Percentiles rank a stretch among this genome's conserved stretches.
Evolutionary conservation across 139 green algal genomes (phyloP).

Genomic region (Marvania coccoides): DNA sequence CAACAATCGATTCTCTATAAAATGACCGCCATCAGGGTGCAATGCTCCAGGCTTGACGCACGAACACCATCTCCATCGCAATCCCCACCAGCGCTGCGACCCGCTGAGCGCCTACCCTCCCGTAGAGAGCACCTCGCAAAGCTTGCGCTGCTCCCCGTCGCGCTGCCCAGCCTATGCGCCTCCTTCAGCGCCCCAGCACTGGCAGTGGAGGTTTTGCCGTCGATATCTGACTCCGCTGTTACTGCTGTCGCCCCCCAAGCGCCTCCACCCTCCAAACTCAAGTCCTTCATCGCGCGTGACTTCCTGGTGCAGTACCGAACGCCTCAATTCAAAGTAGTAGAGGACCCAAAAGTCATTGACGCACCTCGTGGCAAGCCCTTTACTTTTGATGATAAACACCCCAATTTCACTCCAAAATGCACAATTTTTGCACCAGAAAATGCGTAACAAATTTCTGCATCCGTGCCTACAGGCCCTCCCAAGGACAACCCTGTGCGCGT

Average conservation of each 20-base stretch:
- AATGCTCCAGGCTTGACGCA: neutral
- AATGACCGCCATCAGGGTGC: neutral
- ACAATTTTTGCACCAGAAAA: neutral
- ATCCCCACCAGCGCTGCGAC: neutral
- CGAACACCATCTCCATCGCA: neutral
- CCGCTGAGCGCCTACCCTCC: neutral
- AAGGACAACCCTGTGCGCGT: slow-evolving; percentile 17
- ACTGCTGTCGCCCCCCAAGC: neutral
- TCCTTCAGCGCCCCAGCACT: neutral
- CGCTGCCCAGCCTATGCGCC: neutral
- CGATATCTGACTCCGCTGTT: neutral
- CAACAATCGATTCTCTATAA: too few relatives aligned
- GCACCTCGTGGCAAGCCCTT: neutral
- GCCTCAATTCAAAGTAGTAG: neutral
- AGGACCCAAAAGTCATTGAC: neutral
- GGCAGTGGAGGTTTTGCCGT: neutral
- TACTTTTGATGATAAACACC: neutral
- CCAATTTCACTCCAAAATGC: neutral
- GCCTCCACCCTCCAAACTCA: neutral
- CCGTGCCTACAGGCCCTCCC: neutral
- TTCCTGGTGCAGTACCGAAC: slow-evolving; percentile 8
- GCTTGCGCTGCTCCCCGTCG: neutral
- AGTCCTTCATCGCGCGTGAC: slow-evolving; percentile 4
- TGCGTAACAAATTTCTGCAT: neutral
- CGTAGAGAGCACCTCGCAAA: neutral